Conservation (phyloP, 1,284 basidiomycete species). For the Malassezia japonica region DNA sequence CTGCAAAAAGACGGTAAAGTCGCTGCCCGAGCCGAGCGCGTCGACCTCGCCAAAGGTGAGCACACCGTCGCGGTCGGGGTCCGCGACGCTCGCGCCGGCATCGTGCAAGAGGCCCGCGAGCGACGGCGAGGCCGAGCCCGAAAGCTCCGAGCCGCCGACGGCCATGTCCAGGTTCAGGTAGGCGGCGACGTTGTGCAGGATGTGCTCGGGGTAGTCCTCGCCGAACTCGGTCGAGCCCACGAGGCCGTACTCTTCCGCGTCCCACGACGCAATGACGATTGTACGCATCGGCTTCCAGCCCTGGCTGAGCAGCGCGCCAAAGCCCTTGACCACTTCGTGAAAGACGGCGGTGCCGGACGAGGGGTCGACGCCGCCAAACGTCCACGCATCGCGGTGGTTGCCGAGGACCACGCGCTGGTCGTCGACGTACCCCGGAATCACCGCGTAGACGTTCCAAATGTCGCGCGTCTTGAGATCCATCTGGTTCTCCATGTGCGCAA, state of each 20-base stretch:
- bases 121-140: conserved; percentile 59
- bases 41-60: conserved; percentile 15
- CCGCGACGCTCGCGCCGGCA: conserved; percentile 58
- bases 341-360: conserved; percentile 76
- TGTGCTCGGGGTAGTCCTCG: conserved; percentile 76
- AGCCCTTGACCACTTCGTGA: conserved; percentile 71
- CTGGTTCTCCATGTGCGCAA: conserved; percentile 27
- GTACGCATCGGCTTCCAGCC: conserved; percentile 86
- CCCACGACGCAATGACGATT: conserved; percentile 81
- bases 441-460: conserved; percentile 70
- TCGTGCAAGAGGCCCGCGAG: conserved; percentile 64
- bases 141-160: conserved; percentile 60
- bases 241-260: conserved; percentile 84
- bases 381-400: conserved; percentile 46
- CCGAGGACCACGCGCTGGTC: conserved; percentile 72
- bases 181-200: conserved; percentile 66
- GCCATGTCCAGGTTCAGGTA: conserved; percentile 76
- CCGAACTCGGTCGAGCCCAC: conserved; percentile 79
- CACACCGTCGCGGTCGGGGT: conserved; percentile 20
- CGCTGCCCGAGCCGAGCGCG: conserved; percentile 54
- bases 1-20: conserved; percentile 66
- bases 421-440: conserved; percentile 78
- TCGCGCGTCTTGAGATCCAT: conserved; percentile 29
- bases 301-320: conserved; percentile 60
- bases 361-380: conserved; percentile 63